Conservation (phyloP, 2,329 filamentous ascomycete species). For the Mariannaea elegans region DNA sequence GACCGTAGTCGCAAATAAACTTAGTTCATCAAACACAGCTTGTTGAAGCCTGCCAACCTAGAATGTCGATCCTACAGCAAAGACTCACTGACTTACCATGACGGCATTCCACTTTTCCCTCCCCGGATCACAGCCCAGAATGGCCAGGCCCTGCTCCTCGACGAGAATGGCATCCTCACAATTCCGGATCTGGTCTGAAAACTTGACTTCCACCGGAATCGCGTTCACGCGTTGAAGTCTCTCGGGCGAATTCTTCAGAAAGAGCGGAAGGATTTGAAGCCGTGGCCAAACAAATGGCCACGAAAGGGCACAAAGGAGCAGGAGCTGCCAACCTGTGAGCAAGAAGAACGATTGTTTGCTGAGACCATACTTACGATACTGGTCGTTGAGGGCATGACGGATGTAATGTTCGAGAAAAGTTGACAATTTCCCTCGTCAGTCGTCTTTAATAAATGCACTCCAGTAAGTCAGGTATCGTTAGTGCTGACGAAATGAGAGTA, state of each 20-base stretch:
- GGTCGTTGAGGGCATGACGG: background rate
- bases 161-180: slow-evolving; percentile 52
- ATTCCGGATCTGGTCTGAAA: slow-evolving; percentile 48
- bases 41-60: too few relatives aligned
- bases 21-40: too few relatives aligned
- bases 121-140: slow-evolving; percentile 51
- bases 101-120: slow-evolving; percentile 53
- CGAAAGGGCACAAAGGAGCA: background rate
- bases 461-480: too few relatives aligned
- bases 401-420: too few relatives aligned
- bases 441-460: too few relatives aligned
- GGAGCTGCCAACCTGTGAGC: background rate
- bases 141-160: slow-evolving; percentile 46
- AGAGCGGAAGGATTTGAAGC: slow-evolving; percentile 2
- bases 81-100: slow-evolving; percentile 43
- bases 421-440: too few relatives aligned
- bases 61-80: too few relatives aligned
- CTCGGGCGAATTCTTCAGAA: slow-evolving; percentile 43
- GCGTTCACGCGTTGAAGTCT: slow-evolving; percentile 41
- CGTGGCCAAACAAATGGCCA: background rate
- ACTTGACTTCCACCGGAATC: slow-evolving; percentile 45
- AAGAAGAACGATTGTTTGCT: background rate
- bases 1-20: too few relatives aligned
- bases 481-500: too few relatives aligned
- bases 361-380: background rate